These are phyloP conservation scores for Cutaneotrichosporon arboriforme DNA, from an alignment of 1,284 basidiomycete genomes.

Conservation along the genomic window DNA sequence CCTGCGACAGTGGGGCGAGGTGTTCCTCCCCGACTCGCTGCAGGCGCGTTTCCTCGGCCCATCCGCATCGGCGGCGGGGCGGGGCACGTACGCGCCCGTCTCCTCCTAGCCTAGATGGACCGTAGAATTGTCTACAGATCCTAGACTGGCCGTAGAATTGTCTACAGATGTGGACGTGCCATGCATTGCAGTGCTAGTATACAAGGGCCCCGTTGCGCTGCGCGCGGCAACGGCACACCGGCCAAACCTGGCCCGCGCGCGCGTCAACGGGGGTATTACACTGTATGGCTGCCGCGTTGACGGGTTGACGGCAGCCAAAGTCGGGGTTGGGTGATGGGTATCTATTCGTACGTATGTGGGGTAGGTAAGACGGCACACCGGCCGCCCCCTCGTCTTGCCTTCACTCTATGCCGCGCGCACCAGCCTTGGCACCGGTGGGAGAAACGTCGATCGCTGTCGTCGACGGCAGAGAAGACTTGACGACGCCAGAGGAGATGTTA, in stretches of 20 bases:
- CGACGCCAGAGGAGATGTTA: conserved; percentile 16
- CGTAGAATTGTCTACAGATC: conserved; percentile 1
- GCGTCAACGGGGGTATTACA: no score
- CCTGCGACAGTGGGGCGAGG: conserved; percentile 24
- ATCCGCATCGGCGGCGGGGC: no score
- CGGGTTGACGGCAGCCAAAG: no score
- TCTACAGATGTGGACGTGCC: conserved; percentile 18
- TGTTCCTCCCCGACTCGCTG: conserved; percentile 8
- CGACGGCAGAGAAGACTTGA: neutral
- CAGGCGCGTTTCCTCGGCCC: neutral
- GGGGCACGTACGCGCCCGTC: no score
- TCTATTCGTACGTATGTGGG: no score
- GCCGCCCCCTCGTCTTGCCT: no score
- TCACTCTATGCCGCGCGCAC: conserved; percentile 11
- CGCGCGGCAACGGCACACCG: neutral
- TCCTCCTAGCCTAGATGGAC: no score
- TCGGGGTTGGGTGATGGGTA: no score
- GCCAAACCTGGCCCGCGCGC: neutral
- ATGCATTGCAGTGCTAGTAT: conserved; percentile 27
- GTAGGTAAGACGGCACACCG: no score
- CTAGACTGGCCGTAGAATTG: no score
- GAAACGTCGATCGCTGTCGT: neutral
- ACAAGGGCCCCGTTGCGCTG: conserved; percentile 9
- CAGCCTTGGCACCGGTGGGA: no score
- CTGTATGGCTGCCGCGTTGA: no score